Conservation (phyloP, 1,284 basidiomycete genomes). For the Boletus calvinii region DNA sequence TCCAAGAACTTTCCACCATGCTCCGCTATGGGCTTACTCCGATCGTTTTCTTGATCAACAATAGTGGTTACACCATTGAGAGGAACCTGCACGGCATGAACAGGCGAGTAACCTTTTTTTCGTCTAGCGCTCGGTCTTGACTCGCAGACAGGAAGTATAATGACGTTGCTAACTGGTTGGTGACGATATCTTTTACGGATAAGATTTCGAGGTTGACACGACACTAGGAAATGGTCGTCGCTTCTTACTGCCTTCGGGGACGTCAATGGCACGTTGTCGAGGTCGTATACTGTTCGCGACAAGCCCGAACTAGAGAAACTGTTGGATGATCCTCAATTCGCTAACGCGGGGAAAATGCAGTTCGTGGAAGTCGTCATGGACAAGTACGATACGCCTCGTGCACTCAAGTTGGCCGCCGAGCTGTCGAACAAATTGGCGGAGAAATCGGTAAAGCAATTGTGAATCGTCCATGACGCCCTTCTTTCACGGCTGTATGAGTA, state of each 20-base stretch:
- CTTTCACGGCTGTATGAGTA: background rate
- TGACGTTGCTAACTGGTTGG: constrained; percentile 65
- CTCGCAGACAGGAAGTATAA: constrained; percentile 61
- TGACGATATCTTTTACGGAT: background rate
- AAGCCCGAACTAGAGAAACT: constrained; percentile 65
- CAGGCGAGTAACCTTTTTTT: constrained; percentile 28
- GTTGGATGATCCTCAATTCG: constrained; percentile 59
- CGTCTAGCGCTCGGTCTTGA: constrained; percentile 31
- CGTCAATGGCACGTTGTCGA: constrained; percentile 50
- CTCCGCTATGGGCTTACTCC: constrained; percentile 66
- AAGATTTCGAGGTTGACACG: constrained; percentile 6
- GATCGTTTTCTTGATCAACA: constrained; percentile 86
- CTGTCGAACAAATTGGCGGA: constrained; percentile 34
- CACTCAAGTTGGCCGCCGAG: constrained; percentile 54
- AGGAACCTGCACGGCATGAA: constrained; percentile 70
- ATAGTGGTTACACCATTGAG: constrained; percentile 90
- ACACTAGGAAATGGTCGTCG: constrained; percentile 53
- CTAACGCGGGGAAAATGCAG: constrained; percentile 62
- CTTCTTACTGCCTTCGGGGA: constrained; percentile 62
- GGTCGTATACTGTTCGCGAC: constrained; percentile 64
- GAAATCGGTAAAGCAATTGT: constrained; percentile 21
- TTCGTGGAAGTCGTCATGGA: constrained; percentile 81
- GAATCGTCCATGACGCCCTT: background rate
- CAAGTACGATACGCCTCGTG: constrained; percentile 68
- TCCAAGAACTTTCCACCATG: constrained; percentile 81